A percentile compares a stretch with the other conserved stretches of the same genome.
Conservation (phyloP, 441 rosid genomes). For the Kokia cookei region DNA sequence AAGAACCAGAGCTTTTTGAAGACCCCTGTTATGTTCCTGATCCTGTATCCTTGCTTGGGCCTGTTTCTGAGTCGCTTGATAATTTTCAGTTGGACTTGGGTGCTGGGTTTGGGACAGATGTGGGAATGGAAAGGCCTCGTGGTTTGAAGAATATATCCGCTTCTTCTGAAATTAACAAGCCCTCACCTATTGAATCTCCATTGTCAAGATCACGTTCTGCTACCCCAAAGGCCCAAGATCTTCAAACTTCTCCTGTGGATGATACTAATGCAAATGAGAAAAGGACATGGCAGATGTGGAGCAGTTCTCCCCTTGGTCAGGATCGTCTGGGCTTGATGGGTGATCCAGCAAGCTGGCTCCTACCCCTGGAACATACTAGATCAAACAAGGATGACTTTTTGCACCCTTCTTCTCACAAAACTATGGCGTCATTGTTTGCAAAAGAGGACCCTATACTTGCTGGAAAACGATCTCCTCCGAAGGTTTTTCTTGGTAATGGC, state of each 20-base stretch:
- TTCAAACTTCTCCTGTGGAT: constrained; percentile 20
- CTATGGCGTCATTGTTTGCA: constrained; percentile 57
- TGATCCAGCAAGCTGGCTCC: constrained; percentile 58
- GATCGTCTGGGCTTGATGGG: constrained; percentile 58
- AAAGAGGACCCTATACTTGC: constrained; percentile 55
- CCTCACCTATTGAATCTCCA: constrained; percentile 92
- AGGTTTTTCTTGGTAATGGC: constrained; percentile 50
- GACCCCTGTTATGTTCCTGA: constrained; percentile 93
- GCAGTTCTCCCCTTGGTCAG: constrained; percentile 69
- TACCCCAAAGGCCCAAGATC: constrained; percentile 39
- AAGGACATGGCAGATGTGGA: constrained; percentile 97
- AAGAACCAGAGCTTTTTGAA: constrained; percentile 82
- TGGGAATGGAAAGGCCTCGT: constrained; percentile 40
- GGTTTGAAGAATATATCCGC: constrained; percentile 29
- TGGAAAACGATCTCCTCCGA: constrained; percentile 51
- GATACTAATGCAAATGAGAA: constrained; percentile 35
- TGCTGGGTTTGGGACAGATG: constrained; percentile 38
- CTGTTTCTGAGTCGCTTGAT: constrained; percentile 88
- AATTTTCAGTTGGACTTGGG: constrained; percentile 70
- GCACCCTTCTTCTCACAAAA: constrained; percentile 46
- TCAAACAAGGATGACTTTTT: constrained; percentile 46
- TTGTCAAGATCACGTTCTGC: constrained; percentile 52
- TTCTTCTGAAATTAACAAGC: constrained; percentile 60
- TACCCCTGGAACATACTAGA: constrained; percentile 42
- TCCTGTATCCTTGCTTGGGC: constrained; percentile 82